These are phyloP conservation scores for Paracamarosporium sp. DNA, from an alignment of 2,329 filamentous ascomycete genomes.

Conservation along the genomic window DNA sequence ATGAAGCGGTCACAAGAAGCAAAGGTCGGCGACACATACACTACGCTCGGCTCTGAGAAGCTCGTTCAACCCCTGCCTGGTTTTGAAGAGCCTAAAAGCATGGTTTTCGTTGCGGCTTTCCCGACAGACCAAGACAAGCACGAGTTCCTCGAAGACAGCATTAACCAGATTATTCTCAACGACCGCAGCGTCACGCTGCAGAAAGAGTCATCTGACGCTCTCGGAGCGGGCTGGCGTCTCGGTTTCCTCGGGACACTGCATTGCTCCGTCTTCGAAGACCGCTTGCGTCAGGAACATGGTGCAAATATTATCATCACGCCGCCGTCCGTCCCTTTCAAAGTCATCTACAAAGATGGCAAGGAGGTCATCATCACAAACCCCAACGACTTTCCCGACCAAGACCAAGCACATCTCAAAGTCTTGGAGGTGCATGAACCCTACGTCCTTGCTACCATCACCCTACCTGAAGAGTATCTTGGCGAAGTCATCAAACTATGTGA, in stretches of 20 bases:
- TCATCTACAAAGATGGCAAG: conserved; percentile 78
- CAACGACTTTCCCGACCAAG: conserved; percentile 82
- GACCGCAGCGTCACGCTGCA: conserved; percentile 92
- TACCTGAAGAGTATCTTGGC: conserved; percentile 93
- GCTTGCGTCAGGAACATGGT: conserved; percentile 90
- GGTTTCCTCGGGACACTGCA: conserved; percentile 97
- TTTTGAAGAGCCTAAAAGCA: conserved; percentile 96
- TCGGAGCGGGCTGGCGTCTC: conserved; percentile 91
- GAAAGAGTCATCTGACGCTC: conserved; percentile 91
- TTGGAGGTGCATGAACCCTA: conserved; percentile 74
- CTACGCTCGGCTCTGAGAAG: conserved; percentile 77
- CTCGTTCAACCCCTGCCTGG: conserved; percentile 82
- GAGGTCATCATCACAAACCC: conserved; percentile 85
- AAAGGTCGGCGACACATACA: conserved; percentile 95
- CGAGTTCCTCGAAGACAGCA: conserved; percentile 87
- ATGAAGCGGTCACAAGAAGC: conserved; percentile 98
- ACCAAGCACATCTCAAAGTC: conserved; percentile 61
- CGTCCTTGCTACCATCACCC: conserved; percentile 82
- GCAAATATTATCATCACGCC: conserved; percentile 96
- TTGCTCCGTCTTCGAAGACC: conserved; percentile 98
- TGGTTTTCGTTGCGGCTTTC: conserved; percentile 98
- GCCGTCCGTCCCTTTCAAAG: conserved; percentile 89
- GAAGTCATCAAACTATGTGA: conserved; percentile 96
- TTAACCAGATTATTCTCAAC: conserved; percentile 91
- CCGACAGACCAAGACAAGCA: conserved; percentile 91